Conservation (phyloP, 2,329 filamentous ascomycete species). For the Alternaria gaisen region DNA sequence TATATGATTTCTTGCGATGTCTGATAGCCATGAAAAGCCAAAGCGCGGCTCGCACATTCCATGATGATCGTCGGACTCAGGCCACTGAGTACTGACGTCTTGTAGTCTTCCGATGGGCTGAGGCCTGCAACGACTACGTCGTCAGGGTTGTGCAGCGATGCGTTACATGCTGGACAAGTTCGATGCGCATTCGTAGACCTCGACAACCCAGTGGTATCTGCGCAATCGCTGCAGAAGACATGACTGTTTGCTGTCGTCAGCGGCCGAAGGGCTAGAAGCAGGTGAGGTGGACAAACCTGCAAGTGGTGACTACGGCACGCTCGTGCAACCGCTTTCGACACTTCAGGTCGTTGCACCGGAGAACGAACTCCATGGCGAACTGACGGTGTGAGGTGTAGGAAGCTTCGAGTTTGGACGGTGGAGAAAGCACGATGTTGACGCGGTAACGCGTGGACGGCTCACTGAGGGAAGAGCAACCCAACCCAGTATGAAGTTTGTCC, state of each 20-base stretch:
- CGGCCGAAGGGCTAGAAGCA: constrained; percentile 16
- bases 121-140: constrained; percentile 77
- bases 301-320: constrained; percentile 85
- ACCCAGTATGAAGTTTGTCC: neutral
- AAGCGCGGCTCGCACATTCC: constrained; percentile 81
- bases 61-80: constrained; percentile 82
- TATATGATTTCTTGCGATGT: constrained; percentile 84
- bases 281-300: constrained; percentile 67
- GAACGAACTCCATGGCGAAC: constrained; percentile 71
- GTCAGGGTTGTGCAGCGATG: constrained; percentile 73
- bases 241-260: constrained; percentile 65
- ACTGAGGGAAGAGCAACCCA: constrained; percentile 25
- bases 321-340: constrained; percentile 76
- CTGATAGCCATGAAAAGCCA: constrained; percentile 89
- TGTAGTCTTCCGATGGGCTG: constrained; percentile 87
- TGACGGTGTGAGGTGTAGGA: constrained; percentile 1
- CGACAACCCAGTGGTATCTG: constrained; percentile 70
- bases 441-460: constrained; percentile 19
- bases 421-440: constrained; percentile 10
- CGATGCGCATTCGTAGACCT: constrained; percentile 62
- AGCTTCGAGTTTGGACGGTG: neutral
- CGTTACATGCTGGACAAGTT: constrained; percentile 79
- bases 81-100: constrained; percentile 84
- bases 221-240: constrained; percentile 83
- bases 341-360: constrained; percentile 82